Conservation (phyloP, 768 basidiomycete genomes). For the Phlebiopsis gigantea region DNA sequence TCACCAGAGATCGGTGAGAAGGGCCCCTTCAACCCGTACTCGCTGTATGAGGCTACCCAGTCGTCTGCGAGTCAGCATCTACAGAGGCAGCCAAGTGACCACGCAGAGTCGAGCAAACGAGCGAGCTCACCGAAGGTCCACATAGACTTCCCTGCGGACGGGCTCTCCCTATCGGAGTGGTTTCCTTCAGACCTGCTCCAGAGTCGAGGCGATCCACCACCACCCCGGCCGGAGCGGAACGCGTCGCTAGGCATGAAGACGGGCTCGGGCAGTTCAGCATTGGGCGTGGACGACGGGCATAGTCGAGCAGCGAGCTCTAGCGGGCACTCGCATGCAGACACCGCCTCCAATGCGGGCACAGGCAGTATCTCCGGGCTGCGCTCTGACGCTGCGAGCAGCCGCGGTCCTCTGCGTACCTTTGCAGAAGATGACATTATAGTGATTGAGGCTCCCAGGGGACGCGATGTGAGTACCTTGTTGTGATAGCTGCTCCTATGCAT, state of each 20-base stretch:
- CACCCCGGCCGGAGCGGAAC: conserved; percentile 17
- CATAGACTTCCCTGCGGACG: conserved; percentile 13
- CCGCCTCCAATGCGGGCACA: not conserved
- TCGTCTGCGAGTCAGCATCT: not conserved
- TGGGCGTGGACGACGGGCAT: not conserved
- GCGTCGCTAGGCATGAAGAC: conserved; percentile 15
- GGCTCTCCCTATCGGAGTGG: conserved; percentile 20
- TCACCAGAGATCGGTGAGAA: conserved; percentile 21
- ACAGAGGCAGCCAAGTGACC: not conserved
- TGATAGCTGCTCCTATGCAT: not conserved
- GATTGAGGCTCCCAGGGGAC: conserved; percentile 11
- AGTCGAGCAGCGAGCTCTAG: not conserved
- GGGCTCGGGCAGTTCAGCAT: not conserved
- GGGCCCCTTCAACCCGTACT: conserved; percentile 14
- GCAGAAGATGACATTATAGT: conserved; percentile 12
- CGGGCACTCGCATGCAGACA: not conserved
- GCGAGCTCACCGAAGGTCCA: conserved; percentile 18
- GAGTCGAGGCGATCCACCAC: conserved; percentile 7
- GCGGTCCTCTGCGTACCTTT: not conserved
- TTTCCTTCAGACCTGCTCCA: conserved; percentile 17
- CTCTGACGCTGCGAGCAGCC: not conserved
- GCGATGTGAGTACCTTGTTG: conserved; percentile 3
- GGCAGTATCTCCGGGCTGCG: not conserved
- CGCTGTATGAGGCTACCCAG: conserved; percentile 9
- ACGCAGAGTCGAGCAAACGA: not conserved